Evolutionary conservation across 345 rosid genomes (phyloP), one percentile per base, ranked within the genome.

Genomic region (Kandelia obovata): DNA sequence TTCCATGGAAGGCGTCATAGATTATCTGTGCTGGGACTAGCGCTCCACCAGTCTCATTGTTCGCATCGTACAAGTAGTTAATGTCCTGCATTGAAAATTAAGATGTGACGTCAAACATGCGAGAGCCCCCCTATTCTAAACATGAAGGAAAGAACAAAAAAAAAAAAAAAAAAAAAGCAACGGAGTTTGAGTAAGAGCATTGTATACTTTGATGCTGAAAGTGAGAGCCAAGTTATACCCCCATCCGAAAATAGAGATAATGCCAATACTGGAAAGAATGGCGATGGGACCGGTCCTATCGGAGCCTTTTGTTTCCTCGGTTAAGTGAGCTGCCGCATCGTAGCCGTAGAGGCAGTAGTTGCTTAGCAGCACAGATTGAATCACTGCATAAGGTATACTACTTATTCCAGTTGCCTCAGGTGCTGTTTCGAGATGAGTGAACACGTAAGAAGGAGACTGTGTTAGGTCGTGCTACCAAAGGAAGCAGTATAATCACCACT

Each of bases 221-320:
- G 82, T 79, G 56, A 87, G 87, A 37, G 89, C 89, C 76, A 87
- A 74, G 70, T 82, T 82, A 57, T 79, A 87, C 62, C 83, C 89
- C 89, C 89, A 85, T 11, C 89, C 89, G 58, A 87, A 81, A 28
- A 83, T 56, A 6, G 88, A 77, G 61, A 87, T 85, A 67, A 87
- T 83, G 6, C 87, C 89, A 23, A 85, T 83, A 71, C 85, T 85
- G 30, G 84, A 74, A 19, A 85, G 89, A 53, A 87, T 87, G 9
- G 88, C 85, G 35, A 83, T 76, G 51, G 92, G 92, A 53, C 92
- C 92, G 66, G 78, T 82, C 79, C 51, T 82, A 67, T 85, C 89
- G 6, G 89, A 87, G 19, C 82, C 88, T 75, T 78, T 87, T 15
- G 92, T 87, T 79, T 87, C 92, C 73, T 87, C 89, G 5, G 92